Evolutionary conservation across 2,329 filamentous ascomycete species (phyloP).

Genomic region (Trichoderma sp.): DNA sequence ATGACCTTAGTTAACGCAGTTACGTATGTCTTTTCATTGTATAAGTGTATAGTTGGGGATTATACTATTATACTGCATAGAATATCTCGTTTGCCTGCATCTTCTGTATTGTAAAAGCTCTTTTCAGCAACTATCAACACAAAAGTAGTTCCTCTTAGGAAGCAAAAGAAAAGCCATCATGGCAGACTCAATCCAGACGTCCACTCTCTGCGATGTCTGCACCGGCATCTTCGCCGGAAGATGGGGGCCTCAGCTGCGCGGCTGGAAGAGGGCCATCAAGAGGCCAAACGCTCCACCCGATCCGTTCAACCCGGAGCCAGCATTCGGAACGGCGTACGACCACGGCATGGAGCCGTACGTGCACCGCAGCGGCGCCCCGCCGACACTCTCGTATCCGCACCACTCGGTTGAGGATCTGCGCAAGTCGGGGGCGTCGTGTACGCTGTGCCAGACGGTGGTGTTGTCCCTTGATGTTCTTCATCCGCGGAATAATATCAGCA

Average conservation of each 20-base stretch:
- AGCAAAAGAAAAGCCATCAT: neutral
- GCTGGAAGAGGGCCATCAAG: neutral
- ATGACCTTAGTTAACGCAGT: neutral
- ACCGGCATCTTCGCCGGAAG: neutral
- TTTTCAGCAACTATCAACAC: neutral
- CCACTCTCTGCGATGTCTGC: neutral
- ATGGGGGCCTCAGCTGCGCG: neutral
- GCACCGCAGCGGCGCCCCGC: neutral
- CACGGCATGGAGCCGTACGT: conserved; percentile 9
- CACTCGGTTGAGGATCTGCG: neutral
- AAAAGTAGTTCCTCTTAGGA: neutral
- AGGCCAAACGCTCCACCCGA: neutral
- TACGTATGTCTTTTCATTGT: neutral
- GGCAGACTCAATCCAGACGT: neutral
- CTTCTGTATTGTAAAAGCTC: neutral
- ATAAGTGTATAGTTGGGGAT: neutral
- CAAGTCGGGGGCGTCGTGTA: neutral
- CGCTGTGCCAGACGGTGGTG: neutral
- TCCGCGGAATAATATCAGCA: neutral
- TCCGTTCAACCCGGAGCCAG: neutral
- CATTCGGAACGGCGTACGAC: conserved; percentile 1
- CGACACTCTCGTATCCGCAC: conserved; percentile 6
- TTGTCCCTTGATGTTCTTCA: conserved; percentile 8
- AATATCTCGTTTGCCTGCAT: neutral
- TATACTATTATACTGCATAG: neutral